Percentiles rank a stretch among this genome's conserved stretches.
Conservation (phyloP, 495 filamentous ascomycete genomes). For the Aspergillus avenaceus region DNA sequence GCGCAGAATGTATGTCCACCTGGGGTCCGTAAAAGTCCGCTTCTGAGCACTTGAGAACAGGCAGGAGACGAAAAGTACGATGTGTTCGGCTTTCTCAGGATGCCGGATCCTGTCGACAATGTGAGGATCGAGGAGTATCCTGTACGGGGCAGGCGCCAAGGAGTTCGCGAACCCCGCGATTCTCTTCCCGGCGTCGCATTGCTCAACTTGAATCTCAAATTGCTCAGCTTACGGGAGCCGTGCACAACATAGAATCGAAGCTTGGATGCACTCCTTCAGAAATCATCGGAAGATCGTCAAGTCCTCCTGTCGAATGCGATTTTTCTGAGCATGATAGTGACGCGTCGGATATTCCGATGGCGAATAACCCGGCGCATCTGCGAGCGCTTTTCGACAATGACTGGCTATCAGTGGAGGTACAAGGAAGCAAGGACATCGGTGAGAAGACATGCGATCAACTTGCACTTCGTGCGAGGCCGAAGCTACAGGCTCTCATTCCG, state of each 20-base stretch:
- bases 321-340: conserved; percentile 7
- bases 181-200: conserved; percentile 23
- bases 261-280: conserved; percentile 8
- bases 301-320: not conserved
- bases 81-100: conserved; percentile 21
- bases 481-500: conserved; percentile 21
- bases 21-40: not conserved
- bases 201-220: conserved; percentile 22
- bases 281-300: not conserved
- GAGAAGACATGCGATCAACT: conserved; percentile 9
- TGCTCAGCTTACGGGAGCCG: conserved; percentile 13
- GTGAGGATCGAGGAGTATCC: conserved; percentile 17
- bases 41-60: conserved; percentile 6
- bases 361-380: conserved; percentile 20
- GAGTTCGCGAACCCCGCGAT: conserved; percentile 5
- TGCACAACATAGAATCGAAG: conserved; percentile 17
- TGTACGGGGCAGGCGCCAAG: conserved; percentile 21
- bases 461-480: conserved; percentile 4
- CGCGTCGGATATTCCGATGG: conserved; percentile 14
- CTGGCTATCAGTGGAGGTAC: conserved; percentile 20
- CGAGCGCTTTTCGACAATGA: conserved; percentile 27
- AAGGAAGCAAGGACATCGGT: not conserved
- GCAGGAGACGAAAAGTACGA: conserved; percentile 25
- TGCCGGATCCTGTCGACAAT: conserved; percentile 18
- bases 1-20: conserved; percentile 31